Evolutionary conservation across 2,329 filamentous ascomycete genomes (phyloP).

Genomic region (Hypoxylon sp.): DNA sequence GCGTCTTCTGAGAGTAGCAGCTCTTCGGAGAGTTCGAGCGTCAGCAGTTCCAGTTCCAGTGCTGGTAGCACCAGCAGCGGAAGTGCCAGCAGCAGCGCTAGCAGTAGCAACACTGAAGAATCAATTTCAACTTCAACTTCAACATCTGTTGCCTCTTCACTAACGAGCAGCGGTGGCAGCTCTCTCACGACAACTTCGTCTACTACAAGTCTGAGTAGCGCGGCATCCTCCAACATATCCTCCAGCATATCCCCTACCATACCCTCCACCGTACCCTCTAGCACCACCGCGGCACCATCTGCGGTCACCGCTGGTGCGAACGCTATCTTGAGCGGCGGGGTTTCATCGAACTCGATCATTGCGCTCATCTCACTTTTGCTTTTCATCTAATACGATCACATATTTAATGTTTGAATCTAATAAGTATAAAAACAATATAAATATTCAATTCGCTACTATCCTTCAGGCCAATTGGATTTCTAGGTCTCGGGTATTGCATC

Average conservation of each 20-base stretch:
- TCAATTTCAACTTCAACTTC: constrained; percentile 31
- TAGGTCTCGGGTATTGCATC: constrained; percentile 15
- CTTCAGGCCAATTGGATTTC: constrained; percentile 36
- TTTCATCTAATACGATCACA: constrained; percentile 46
- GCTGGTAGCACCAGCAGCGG: constrained; percentile 11
- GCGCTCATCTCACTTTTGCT: constrained; percentile 49
- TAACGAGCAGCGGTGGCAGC: constrained; percentile 16
- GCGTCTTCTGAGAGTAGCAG: constrained; percentile 17
- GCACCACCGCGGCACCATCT: constrained; percentile 3
- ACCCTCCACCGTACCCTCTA: constrained; percentile 22
- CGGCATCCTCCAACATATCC: constrained; percentile 28
- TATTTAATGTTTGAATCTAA: constrained; percentile 42
- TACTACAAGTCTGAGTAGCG: constrained; percentile 35
- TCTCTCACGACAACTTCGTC: constrained; percentile 32
- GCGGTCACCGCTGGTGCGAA: constrained; percentile 41
- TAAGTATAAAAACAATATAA: constrained; percentile 22
- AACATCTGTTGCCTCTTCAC: constrained; percentile 28
- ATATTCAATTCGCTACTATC: constrained; percentile 41
- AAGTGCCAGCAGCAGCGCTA: constrained; percentile 20
- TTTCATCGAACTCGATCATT: constrained; percentile 34
- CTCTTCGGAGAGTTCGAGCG: constrained; percentile 20
- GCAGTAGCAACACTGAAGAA: constrained; percentile 17
- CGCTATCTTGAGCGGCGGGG: constrained; percentile 23
- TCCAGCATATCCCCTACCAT: constrained; percentile 27
- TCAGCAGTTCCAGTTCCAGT: constrained; percentile 16